Conservation (phyloP, 495 filamentous ascomycete species). For the Trichoderma reesei region DNA sequence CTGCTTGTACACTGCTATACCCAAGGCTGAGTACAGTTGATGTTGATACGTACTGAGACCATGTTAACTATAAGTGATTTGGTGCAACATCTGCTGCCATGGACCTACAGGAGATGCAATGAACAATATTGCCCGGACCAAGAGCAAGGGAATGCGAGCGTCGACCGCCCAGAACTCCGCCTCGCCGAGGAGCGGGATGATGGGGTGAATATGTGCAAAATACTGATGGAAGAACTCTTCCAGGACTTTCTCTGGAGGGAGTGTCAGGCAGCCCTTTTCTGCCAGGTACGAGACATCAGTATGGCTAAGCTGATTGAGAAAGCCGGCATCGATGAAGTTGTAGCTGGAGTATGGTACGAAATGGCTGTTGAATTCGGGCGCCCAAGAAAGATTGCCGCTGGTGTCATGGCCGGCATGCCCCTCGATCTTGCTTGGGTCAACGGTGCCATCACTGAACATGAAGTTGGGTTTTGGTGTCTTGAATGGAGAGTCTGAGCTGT, state of each 20-base stretch:
- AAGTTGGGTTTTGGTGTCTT: background rate
- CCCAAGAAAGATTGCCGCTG: background rate
- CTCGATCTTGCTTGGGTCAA: background rate
- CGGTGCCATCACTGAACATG: background rate
- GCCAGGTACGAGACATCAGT: background rate
- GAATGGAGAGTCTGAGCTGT: background rate
- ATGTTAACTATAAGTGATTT: background rate
- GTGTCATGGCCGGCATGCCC: background rate
- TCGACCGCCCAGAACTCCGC: conserved; percentile 1
- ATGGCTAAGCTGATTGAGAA: background rate
- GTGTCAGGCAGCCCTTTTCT: background rate
- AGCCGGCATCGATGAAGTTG: background rate
- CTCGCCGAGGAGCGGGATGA: background rate
- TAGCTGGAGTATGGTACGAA: background rate
- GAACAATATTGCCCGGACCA: background rate
- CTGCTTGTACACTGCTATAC: background rate
- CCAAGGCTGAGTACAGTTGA: background rate
- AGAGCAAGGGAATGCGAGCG: background rate
- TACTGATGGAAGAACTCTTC: conserved; percentile 6
- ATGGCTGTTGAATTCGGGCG: background rate
- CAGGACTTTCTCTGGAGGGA: background rate
- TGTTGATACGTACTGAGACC: background rate
- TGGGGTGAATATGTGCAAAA: background rate
- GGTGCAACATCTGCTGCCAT: background rate
- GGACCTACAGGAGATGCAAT: background rate